A percentile compares a stretch with the other conserved stretches of the same genome.
Evolutionary conservation across 2,329 filamentous ascomycete species (phyloP).

Genomic region (Botrytis deweyae): DNA sequence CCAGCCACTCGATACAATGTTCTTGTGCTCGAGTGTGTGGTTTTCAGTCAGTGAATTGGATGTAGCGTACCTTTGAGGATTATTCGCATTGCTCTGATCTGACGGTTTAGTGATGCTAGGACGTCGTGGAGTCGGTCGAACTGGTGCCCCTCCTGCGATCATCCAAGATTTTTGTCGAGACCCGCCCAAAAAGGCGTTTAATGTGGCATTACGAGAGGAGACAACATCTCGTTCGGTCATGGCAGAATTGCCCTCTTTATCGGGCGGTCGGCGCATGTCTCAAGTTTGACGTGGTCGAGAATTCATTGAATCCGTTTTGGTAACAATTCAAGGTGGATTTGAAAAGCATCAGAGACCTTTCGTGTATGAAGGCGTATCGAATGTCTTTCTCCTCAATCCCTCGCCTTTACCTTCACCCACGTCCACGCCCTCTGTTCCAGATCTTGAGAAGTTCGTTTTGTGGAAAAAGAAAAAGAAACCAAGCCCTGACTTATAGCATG

Average conservation of each 20-base stretch:
- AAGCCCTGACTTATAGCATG: background rate
- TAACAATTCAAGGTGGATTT: conserved; percentile 22
- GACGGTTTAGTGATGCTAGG: conserved; percentile 28
- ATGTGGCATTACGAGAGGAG: conserved; percentile 39
- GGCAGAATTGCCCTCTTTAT: conserved; percentile 33
- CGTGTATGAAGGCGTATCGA: background rate
- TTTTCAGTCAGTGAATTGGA: background rate
- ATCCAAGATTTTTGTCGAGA: conserved; percentile 41
- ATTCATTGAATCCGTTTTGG: conserved; percentile 27
- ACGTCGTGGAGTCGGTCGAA: conserved; percentile 37
- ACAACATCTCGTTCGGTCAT: conserved; percentile 38
- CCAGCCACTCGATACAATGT: background rate
- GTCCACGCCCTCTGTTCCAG: background rate
- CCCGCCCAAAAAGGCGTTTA: conserved; percentile 40
- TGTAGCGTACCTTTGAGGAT: conserved; percentile 27
- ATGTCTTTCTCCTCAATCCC: background rate
- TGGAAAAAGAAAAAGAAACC: background rate
- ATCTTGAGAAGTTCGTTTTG: background rate
- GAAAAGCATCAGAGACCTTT: background rate
- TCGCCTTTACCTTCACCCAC: background rate
- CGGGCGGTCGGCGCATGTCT: conserved; percentile 39
- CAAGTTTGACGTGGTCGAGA: conserved; percentile 22
- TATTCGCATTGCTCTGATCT: conserved; percentile 19
- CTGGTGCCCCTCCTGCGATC: conserved; percentile 31
- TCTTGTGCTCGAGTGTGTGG: background rate